Evolutionary conservation across 1,284 basidiomycete genomes (phyloP), one percentile per base, ranked within the genome.

Genomic region (Apiotrichum sp.): DNA sequence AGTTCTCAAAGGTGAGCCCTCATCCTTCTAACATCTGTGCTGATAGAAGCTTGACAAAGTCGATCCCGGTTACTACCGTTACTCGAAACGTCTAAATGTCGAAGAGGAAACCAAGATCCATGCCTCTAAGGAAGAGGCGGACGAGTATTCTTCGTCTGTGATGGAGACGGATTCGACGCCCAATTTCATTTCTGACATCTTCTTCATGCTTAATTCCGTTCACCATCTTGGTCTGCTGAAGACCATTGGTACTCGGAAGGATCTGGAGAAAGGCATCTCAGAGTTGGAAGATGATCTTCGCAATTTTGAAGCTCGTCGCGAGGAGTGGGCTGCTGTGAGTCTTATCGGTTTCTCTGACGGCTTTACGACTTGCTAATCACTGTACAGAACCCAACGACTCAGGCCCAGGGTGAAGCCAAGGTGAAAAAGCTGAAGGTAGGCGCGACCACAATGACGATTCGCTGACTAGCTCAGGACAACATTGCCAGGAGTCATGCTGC

Each of bases 181-280:
- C 61, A 97, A 96, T 73, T 98, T 99, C 77, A 93, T 98, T 63
- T 93, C 93, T 1, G 88, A 98, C 53, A 84, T 96, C 10, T 98
- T 96, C 79, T 98, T 88, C 79, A 80, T 98, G 40, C 81, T 86
- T 9, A 82, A 89, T 57, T 85, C 89, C 0, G 86, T 87, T 78
- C 86, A 87, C 58, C 92, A 96, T 72, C 86, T 91, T 54, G 93
- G 92, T 1, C 83, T 89, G 57, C 80, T 87, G 65, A 86, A 84
- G 69, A 89, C 89, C 0, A 85, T 93, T 47, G 84, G 84, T 45
- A 84, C 82, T 7, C 86, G 85, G 61, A 84, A 84, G 42, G 83
- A 84, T 48, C 80, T 87, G 39, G 80, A 80, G 40, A 87, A 87
- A 68, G 85, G 89, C 59, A 70, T 86, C 13, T 84, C 87, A 10